Base-by-base conservation (phyloP, 768 basidiomycete genomes). In the Auriscalpium microsporum region DNA sequence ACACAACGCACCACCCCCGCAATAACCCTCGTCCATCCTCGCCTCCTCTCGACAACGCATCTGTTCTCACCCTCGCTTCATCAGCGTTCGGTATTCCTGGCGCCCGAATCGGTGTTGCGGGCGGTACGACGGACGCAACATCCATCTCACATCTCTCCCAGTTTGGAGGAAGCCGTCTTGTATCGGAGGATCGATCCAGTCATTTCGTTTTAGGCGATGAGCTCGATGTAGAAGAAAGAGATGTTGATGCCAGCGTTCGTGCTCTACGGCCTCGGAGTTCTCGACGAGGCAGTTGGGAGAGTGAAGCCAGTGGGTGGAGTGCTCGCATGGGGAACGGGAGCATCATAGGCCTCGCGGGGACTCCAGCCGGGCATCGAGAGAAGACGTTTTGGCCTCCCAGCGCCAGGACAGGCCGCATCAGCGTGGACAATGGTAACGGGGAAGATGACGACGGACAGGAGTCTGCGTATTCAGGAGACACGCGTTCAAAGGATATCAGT, bases 11-110 rank as follows among this genome's bases (percentile, higher is more conserved):
- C 53, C 93, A 97, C 71, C 94, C 95, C 10, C 82, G 93, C 47
- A 91, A 96, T 69, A 99, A 99, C 65, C 95, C 95, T 1, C 83
- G 90, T 21, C 95, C 96, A 21, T 87, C 87, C 14, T 90, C 90
- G 7, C 87, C 91, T 19, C 94, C 95, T 1, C 75, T 83, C 46
- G 93, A 94, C 65, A 94, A 98, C 65, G 95, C 95, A 2, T 94
- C 90, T 2, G 74, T 94, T 53, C 76, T 97, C 47, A 99, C 95
- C 0, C 81, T 99, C 10, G 95, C 95, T 11, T 94, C 91, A 23
- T 94, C 92, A 3, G 93, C 90, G 4, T 96, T 90, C 68, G 94
- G 83, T 1, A 72, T 86, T 52, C 82, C 86, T 14, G 80, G 78
- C 17, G 74, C 73, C 28, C 80, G 83, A 47, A 62, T 70, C 38